A percentile compares a stretch with the other conserved stretches of the same genome.
phyloP scores from a whole-genome alignment of 1,139 yeast species.

The Pneumocystis sp. region DNA sequence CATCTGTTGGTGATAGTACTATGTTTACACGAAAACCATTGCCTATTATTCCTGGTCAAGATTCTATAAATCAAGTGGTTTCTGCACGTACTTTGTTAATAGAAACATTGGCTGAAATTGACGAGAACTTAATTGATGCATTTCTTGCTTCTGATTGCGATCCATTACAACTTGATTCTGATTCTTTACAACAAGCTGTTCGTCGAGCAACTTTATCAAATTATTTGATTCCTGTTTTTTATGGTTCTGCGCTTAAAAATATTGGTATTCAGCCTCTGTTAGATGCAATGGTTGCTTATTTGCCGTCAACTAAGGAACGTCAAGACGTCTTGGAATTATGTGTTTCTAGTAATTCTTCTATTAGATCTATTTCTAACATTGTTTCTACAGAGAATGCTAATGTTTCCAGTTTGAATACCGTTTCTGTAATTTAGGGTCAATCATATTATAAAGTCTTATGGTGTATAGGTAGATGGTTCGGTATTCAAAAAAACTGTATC shows the following conservation, averaged over 20 bases:
- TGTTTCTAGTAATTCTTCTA: slow-evolving; percentile 25
- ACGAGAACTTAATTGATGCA: slow-evolving; percentile 60
- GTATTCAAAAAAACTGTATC: background rate
- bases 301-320: slow-evolving; percentile 71
- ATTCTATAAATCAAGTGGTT: slow-evolving; percentile 32
- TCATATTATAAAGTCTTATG: background rate
- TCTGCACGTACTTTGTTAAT: slow-evolving; percentile 60
- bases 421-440: background rate
- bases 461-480: background rate
- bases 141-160: slow-evolving; percentile 39
- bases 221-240: slow-evolving; percentile 59
- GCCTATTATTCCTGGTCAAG: slow-evolving; percentile 19
- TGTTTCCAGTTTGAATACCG: background rate
- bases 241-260: slow-evolving; percentile 86
- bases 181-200: slow-evolving; percentile 34
- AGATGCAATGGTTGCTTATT: slow-evolving; percentile 61
- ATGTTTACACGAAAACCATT: slow-evolving; percentile 38
- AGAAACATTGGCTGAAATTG: slow-evolving; percentile 70
- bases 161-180: background rate
- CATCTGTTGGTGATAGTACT: slow-evolving; percentile 33
- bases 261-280: slow-evolving; percentile 89
- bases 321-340: slow-evolving; percentile 17
- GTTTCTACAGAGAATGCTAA: background rate
- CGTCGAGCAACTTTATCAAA: slow-evolving; percentile 45
- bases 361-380: background rate